Percentiles rank a stretch among this genome's conserved stretches.
phyloP scores from a whole-genome alignment of 305 asterid species.

The Rubia peregrina region DNA sequence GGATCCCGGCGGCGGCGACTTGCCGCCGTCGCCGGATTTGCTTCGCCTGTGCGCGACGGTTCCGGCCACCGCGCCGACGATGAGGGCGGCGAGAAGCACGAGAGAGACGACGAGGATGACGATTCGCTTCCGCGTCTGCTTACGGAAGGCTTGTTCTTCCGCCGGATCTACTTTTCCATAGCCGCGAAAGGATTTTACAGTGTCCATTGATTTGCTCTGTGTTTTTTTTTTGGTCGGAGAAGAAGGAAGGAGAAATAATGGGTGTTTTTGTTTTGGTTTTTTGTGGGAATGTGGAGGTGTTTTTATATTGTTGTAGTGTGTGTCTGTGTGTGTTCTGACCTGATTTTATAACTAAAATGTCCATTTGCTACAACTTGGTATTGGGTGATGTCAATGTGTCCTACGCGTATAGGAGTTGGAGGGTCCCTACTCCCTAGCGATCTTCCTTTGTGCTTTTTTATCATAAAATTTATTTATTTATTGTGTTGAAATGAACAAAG shows the following conservation, averaged over 20 bases:
- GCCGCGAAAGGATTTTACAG: conserved; percentile 68
- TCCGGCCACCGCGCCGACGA: conserved; percentile 52
- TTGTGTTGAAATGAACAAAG: neutral
- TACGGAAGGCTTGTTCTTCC: conserved; percentile 21
- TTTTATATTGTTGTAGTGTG: neutral
- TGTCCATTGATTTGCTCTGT: conserved; percentile 19
- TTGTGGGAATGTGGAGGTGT: neutral
- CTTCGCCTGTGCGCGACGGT: conserved; percentile 33
- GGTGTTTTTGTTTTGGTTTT: neutral
- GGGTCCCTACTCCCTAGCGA: neutral
- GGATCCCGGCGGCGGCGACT: conserved; percentile 15
- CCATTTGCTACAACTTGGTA: neutral
- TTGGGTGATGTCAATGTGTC: neutral
- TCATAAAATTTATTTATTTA: too few species aligned
- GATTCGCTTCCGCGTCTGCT: conserved; percentile 47
- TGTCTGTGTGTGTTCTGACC: neutral
- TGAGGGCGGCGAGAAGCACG: conserved; percentile 26
- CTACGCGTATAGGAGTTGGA: neutral
- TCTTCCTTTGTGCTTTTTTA: neutral
- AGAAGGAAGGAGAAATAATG: neutral
- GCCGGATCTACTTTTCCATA: conserved; percentile 23
- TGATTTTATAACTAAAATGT: neutral
- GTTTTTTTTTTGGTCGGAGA: neutral
- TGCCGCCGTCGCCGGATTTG: conserved; percentile 17
- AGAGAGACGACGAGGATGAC: conserved; percentile 40